Evolutionary conservation across 805 yeast species (phyloP), one percentile per base, ranked within the genome.

Genomic region (Hanseniaspora meyeri): DNA sequence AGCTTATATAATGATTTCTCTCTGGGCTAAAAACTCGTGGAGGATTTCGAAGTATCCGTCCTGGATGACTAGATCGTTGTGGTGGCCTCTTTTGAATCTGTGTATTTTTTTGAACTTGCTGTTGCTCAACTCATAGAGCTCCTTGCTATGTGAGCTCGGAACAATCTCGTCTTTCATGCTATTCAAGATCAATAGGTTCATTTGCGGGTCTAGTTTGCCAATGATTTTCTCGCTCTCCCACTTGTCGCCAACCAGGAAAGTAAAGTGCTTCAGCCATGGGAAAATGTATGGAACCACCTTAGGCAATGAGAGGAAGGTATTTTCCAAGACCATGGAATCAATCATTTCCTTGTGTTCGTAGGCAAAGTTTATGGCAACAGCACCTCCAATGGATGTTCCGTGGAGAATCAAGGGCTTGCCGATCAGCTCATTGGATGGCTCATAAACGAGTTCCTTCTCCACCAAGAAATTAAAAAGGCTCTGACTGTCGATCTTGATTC

Each of bases 381-480:
- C 98, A 3, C 97, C 97, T 38, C 98, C 98, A 12, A 91, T 71
- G 10, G 96, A 87, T 51, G 97, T 75, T 1, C 97, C 97, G 65
- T 89, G 89, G 10, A 89, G 72, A 0, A 87, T 71, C 2, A 90
- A 59, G 9, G 61, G 65, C 27, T 32, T 39, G 12, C 11, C 81
- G 70, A 36, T 37, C 8, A 17, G n/a, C 17, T 39, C 34, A 32
- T 29, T 17, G 11, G 31, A 37, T 32, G 29, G 29, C 14, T 10
- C 10, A 29, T 72, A 70, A 56, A 82, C 74, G 59, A 77, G 82
- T 12, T 72, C 70, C 62, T 85, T 83, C 1, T 72, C 68, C 1
- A 64, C 54, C n/a, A 91, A 65, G 62, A 74, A 84, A 19, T 77
- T 69, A 72, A 87, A 73, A 1, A 83, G 82, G 0, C 88, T 74